Base-by-base conservation (phyloP, 345 rosid species). In the Sisymbrium irio region DNA sequence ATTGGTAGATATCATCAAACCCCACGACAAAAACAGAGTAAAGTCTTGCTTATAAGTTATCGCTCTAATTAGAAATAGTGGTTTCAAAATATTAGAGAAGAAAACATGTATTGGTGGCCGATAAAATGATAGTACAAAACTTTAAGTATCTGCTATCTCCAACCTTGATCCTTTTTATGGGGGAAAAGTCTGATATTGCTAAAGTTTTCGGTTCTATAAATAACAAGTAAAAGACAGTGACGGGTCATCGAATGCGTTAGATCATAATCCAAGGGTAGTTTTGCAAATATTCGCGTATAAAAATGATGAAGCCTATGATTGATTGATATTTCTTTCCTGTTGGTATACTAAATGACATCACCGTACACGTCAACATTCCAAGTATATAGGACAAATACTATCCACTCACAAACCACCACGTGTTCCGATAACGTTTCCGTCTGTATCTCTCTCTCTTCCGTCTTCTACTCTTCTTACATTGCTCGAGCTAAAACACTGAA, bases 281-380 rank as follows among this genome's bases (percentile, higher is more conserved):
- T 20, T 33, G 65, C 12, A 45, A 65, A 0, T 36, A n/a, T 46
- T 12, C 13, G 2, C 22, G 42, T 56, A 58, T 27, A 36, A n/a
- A 72, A 40, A 54, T 66, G 44, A 66, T 18, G 54, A 4, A 46
- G 27, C 3, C 1, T 9, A 50, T 67, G 61, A 66, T 66, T 65
- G 65, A 42, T 62, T 27, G 4, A 27, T 27, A 27, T 27, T 27
- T 61, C 27, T 71, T 27, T 61, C 27, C 62, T 10, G 53, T 51
- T 64, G 22, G 59, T 25, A 36, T 49, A 45, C 22, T 3, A 59
- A 2, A 59, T 67, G 64, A 51, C 69, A 53, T 75, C 78, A 75
- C 32, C 17, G 10, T 51, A 51, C 22, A 68, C 69, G 69, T 68
- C 46, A 61, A 13, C 63, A 75, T 76, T 70, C 79, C 75, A 69